Evolutionary conservation across 2,329 filamentous ascomycete species (phyloP).

Genomic region (Tolypocladium amazonense): DNA sequence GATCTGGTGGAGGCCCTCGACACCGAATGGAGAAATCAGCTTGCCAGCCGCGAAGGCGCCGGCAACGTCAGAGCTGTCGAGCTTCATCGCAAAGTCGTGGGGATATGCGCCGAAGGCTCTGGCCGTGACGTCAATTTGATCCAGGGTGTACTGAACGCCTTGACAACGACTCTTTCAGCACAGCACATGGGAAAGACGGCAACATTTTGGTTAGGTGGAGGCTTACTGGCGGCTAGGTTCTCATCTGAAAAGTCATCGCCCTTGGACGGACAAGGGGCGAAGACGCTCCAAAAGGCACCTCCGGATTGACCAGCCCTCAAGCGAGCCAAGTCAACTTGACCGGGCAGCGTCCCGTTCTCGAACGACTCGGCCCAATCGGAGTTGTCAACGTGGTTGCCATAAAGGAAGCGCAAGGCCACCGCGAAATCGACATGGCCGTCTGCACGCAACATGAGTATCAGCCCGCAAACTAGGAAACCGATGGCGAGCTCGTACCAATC

Average conservation of each 20-base stretch:
- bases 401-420: slow-evolving; percentile 55
- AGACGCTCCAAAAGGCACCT: slow-evolving; percentile 92
- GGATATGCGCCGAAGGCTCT: slow-evolving; percentile 56
- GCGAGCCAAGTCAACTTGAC: slow-evolving; percentile 72
- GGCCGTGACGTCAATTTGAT: slow-evolving; percentile 65
- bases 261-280: slow-evolving; percentile 62
- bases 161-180: neutral
- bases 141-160: slow-evolving; percentile 57
- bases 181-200: neutral
- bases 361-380: slow-evolving; percentile 66
- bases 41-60: slow-evolving; percentile 48
- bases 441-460: slow-evolving; percentile 21
- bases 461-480: neutral
- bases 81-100: slow-evolving; percentile 54
- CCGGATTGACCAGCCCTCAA: slow-evolving; percentile 62
- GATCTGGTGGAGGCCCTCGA: slow-evolving; percentile 89
- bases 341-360: slow-evolving; percentile 53
- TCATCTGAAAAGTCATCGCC: slow-evolving; percentile 63
- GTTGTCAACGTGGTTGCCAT: slow-evolving; percentile 69
- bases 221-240: slow-evolving; percentile 56
- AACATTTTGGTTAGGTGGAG: neutral
- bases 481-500: slow-evolving; percentile 28
- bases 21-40: slow-evolving; percentile 67
- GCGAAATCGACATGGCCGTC: slow-evolving; percentile 89
- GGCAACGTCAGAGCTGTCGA: slow-evolving; percentile 50